A percentile compares a stretch with the other conserved stretches of the same genome.
Conservation (phyloP, 2,329 filamentous ascomycete genomes). For the Nemania sp. region DNA sequence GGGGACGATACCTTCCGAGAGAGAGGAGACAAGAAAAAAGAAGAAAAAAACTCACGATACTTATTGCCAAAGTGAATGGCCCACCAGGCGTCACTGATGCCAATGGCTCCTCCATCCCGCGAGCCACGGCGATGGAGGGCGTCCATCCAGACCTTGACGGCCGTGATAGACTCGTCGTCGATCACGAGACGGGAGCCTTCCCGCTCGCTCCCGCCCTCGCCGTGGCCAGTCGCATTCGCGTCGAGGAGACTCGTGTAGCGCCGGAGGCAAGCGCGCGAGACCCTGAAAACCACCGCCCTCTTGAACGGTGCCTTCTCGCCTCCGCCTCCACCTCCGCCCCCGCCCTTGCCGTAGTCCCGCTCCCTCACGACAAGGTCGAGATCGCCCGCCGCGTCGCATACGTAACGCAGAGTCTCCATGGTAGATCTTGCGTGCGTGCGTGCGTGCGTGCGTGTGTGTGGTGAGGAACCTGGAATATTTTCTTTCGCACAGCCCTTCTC, state of each 20-base stretch:
- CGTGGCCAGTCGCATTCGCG: background rate
- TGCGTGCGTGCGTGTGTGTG: no score
- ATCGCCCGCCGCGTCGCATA: background rate
- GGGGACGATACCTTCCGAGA: background rate
- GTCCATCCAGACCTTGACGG: constrained; percentile 6
- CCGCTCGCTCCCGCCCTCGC: background rate
- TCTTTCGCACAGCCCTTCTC: no score
- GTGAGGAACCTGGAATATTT: background rate
- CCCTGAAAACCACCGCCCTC: background rate
- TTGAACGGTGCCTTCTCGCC: background rate
- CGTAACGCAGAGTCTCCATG: background rate
- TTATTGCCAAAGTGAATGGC: constrained; percentile 11
- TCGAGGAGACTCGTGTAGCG: background rate
- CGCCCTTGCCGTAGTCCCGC: background rate
- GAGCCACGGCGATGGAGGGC: background rate
- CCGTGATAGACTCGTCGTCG: background rate
- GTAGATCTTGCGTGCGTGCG: background rate
- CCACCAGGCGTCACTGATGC: background rate
- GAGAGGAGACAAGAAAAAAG: background rate
- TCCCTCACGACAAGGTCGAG: background rate
- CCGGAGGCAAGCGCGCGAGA: background rate
- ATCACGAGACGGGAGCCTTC: background rate
- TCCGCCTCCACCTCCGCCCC: background rate
- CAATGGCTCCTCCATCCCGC: background rate
- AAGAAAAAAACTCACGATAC: background rate